phyloP scores from a whole-genome alignment of 768 basidiomycete species.

The Exidia glandulosa region DNA sequence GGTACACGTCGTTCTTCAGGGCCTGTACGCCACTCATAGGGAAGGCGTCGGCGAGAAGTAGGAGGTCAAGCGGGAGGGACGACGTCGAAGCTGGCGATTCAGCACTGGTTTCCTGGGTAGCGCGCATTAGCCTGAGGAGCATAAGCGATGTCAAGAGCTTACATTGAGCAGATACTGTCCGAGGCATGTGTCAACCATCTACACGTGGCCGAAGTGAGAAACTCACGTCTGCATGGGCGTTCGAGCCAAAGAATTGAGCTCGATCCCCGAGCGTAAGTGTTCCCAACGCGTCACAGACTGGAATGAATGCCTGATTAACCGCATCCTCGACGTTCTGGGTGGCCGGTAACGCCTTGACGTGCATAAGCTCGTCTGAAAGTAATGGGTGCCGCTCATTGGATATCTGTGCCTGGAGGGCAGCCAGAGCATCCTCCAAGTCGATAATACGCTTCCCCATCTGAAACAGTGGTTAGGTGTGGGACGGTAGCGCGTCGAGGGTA shows the following conservation, averaged over 20 bases:
- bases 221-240: background rate
- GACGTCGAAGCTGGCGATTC: background rate
- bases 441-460: background rate
- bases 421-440: conserved; percentile 62
- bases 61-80: background rate
- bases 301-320: background rate
- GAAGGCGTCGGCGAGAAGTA: background rate
- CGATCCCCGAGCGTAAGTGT: background rate
- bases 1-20: conserved; percentile 19
- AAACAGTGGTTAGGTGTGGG: background rate
- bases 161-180: background rate
- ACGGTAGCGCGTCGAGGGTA: background rate
- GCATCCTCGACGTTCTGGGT: background rate
- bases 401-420: conserved; percentile 40
- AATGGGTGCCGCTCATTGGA: conserved; percentile 49
- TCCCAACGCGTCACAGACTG: background rate
- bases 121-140: background rate
- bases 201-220: background rate
- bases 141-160: background rate
- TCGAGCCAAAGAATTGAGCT: background rate
- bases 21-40: background rate
- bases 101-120: background rate
- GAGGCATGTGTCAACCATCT: background rate
- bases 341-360: conserved; percentile 47
- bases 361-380: conserved; percentile 58